Evolutionary conservation across 768 basidiomycete genomes (phyloP), one percentile per base, ranked within the genome.

Genomic region (Leucocoprinus leucothites): DNA sequence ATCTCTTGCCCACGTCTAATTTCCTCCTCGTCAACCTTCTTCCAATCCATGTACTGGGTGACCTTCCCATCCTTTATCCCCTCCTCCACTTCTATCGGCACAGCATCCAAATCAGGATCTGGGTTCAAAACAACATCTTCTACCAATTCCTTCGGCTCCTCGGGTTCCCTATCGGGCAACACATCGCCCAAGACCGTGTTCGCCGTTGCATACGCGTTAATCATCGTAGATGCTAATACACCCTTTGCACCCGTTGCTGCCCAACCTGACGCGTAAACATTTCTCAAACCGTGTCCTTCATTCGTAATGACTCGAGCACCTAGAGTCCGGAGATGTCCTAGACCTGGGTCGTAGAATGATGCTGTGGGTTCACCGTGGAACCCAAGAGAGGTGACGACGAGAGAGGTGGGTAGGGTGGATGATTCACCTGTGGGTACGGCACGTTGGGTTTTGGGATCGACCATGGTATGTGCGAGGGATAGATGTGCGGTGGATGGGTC

Each of bases 251-350:
- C 96, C 2, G 82, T 85, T 1, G 92, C 87, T 1, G 92, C 87
- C 97, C 97, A 99, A 9, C 96, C 96, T 1, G 91, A 87, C 1
- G 92, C 88, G 65, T 97, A 99, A n/a, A 95, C 75, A 56, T 82
- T 82, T 35, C 74, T 77, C 35, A 86, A 60, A 1, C 63, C 62
- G 3, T 58, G 52, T 0, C 77, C 77, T 3, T 59, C 60, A 2
- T 66, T 60, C 9, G 73, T 72, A 24, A 81, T 62, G 7, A 90
- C 71, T 11, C 84, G 76, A 3, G 82, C 82, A 6, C 69, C 67
- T 2, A 68, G 58, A 1, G 80, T 79, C n/a, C 83, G 80, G 13
- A 90, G 70, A 61, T 84, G 85, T 2, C 78, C 70, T 3, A 82
- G 66, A 1, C 69, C 62, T 0, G 81, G 72, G 62, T 91, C 86